These are phyloP conservation scores for Tricholoma terreum DNA, from an alignment of 768 basidiomycete genomes.

Conservation along the genomic window DNA sequence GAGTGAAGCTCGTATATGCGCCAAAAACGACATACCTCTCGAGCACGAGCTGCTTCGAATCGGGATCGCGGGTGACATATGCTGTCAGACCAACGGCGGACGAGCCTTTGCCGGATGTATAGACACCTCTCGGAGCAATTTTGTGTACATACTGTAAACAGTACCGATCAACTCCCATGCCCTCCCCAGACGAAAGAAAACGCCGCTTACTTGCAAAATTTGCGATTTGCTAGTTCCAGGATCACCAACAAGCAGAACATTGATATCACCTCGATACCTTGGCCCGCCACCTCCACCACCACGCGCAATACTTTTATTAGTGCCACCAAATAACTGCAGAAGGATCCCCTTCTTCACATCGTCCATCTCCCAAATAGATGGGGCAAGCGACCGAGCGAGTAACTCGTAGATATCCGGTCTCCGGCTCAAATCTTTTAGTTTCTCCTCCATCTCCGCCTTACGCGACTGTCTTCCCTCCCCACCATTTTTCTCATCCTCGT, in stretches of 20 bases:
- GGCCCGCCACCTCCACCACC: constrained; percentile 97
- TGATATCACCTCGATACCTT: constrained; percentile 96
- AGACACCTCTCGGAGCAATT: constrained; percentile 96
- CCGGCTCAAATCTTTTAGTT: constrained; percentile 67
- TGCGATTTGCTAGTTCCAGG: constrained; percentile 97
- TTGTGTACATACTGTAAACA: constrained; percentile 88
- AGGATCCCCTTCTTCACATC: constrained; percentile 99
- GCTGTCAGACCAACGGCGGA: constrained; percentile 98
- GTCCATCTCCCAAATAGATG: constrained; percentile 97
- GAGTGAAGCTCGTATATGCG: background rate
- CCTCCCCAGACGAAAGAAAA: background rate
- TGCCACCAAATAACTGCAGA: constrained; percentile 94
- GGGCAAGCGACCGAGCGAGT: constrained; percentile 82
- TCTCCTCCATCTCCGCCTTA: constrained; percentile 76
- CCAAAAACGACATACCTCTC: constrained; percentile 62
- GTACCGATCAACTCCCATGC: background rate
- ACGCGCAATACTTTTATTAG: constrained; percentile 90
- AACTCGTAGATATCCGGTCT: constrained; percentile 84
- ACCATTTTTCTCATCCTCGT: constrained; percentile 56
- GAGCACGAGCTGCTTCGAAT: constrained; percentile 95
- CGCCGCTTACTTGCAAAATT: constrained; percentile 70
- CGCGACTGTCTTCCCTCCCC: constrained; percentile 41
- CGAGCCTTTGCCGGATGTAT: constrained; percentile 96
- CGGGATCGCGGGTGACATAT: constrained; percentile 96
- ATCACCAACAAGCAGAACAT: constrained; percentile 94